phyloP scores from a whole-genome alignment of 2,329 filamentous ascomycete species.

The Eurotiales sp. region DNA sequence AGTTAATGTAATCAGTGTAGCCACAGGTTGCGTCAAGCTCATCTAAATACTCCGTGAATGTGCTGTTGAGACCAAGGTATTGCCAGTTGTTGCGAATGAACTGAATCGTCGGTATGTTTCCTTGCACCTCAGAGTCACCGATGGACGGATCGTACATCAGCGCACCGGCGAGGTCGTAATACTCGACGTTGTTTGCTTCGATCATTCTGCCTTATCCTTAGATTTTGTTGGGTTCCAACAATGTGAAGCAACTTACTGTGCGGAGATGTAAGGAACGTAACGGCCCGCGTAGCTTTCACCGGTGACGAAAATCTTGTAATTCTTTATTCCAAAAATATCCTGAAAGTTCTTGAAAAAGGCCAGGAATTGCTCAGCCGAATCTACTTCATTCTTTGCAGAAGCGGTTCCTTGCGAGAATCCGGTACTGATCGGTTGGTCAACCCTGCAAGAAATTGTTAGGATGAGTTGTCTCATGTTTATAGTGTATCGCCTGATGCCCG shows the following conservation, averaged over 20 bases:
- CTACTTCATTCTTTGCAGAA: slow-evolving; percentile 63
- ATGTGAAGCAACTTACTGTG: slow-evolving; percentile 44
- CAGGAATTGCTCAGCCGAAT: slow-evolving; percentile 66
- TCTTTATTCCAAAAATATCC: slow-evolving; percentile 63
- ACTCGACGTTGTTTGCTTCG: slow-evolving; percentile 61
- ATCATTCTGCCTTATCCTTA: slow-evolving; percentile 45
- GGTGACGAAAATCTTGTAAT: slow-evolving; percentile 68
- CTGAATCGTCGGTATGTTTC: slow-evolving; percentile 35
- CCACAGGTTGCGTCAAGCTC: slow-evolving; percentile 42
- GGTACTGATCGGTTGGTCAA: slow-evolving; percentile 50
- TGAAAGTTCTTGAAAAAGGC: slow-evolving; percentile 79
- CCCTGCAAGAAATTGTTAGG: no score
- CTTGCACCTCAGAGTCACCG: slow-evolving; percentile 30
- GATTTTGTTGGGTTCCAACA: no score
- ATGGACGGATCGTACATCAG: slow-evolving; percentile 70
- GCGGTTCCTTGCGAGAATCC: slow-evolving; percentile 65
- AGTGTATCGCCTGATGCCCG: no score
- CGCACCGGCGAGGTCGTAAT: slow-evolving; percentile 61
- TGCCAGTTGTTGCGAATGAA: slow-evolving; percentile 42
- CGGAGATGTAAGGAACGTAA: slow-evolving; percentile 69
- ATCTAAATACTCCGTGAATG: slow-evolving; percentile 39
- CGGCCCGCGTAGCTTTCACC: slow-evolving; percentile 69
- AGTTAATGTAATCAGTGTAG: slow-evolving; percentile 43
- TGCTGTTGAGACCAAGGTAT: slow-evolving; percentile 44
- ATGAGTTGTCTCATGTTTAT: no score